phyloP scores from a whole-genome alignment of 257 asterid species.

The Anisodus acutangulus region DNA sequence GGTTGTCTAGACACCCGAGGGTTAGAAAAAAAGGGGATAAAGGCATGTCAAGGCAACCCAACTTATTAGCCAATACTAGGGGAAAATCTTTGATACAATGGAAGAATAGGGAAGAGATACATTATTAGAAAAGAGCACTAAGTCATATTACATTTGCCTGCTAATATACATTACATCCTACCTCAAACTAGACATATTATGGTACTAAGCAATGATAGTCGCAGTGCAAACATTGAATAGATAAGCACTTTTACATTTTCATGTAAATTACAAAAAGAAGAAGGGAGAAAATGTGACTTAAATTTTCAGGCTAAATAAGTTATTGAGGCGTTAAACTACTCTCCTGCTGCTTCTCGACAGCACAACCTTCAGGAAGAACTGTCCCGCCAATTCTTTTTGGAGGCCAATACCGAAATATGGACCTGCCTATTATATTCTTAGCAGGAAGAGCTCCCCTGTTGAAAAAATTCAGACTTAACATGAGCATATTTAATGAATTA shows the following conservation, averaged over 20 bases:
- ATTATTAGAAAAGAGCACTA: background rate
- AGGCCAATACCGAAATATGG: conserved; percentile 36
- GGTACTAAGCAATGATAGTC: background rate
- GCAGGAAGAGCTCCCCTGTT: conserved; percentile 33
- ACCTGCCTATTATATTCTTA: conserved; percentile 30
- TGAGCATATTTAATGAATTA: background rate
- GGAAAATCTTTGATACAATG: background rate
- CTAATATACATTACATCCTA: background rate
- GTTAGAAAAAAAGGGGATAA: too few species aligned
- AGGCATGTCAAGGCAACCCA: too few species aligned
- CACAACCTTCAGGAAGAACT: conserved; percentile 65
- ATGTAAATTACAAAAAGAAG: background rate
- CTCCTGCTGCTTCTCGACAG: conserved; percentile 46
- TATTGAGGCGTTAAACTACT: background rate
- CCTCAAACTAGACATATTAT: background rate
- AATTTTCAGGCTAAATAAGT: background rate
- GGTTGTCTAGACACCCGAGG: too few species aligned
- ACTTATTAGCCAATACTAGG: too few species aligned
- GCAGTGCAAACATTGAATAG: background rate
- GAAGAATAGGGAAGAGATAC: background rate
- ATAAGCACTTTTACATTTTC: background rate
- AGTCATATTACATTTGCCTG: background rate
- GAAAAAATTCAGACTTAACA: background rate
- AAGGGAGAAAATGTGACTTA: background rate
- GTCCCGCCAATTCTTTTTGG: conserved; percentile 73